These are phyloP conservation scores for Gossypium rotundifolium DNA, from an alignment of 345 rosid genomes.

Conservation along the genomic window DNA sequence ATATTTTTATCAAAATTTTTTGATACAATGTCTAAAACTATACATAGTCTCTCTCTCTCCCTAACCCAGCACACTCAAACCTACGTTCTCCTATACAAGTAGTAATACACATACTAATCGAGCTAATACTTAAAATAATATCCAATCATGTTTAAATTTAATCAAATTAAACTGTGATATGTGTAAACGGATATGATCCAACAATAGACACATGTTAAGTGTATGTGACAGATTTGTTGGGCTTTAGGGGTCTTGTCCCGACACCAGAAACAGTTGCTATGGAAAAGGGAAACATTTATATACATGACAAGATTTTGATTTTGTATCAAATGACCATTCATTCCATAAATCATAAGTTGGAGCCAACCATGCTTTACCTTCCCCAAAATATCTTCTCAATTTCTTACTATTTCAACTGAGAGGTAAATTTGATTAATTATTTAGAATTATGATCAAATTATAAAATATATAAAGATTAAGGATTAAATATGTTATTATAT, in stretches of 20 bases:
- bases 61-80: no score
- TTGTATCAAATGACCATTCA: background rate
- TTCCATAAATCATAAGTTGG: background rate
- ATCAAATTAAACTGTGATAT: no score
- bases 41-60: no score
- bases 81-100: fast-evolving
- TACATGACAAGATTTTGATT: background rate
- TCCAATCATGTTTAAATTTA: fast-evolving
- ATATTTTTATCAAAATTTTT: no score
- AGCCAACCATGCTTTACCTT: background rate
- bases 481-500: no score
- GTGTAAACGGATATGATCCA: background rate
- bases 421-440: no score
- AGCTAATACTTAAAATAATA: no score
- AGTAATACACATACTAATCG: fast-evolving
- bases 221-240: background rate
- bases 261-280: background rate
- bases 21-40: no score
- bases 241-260: conserved; percentile 1
- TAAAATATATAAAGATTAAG: fast-evolving
- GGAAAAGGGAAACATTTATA: background rate
- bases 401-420: no score
- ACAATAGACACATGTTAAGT: background rate
- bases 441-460: no score
- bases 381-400: background rate